These are phyloP conservation scores for Pholiota adiposa DNA, from an alignment of 1,284 basidiomycete genomes.

Conservation along the genomic window DNA sequence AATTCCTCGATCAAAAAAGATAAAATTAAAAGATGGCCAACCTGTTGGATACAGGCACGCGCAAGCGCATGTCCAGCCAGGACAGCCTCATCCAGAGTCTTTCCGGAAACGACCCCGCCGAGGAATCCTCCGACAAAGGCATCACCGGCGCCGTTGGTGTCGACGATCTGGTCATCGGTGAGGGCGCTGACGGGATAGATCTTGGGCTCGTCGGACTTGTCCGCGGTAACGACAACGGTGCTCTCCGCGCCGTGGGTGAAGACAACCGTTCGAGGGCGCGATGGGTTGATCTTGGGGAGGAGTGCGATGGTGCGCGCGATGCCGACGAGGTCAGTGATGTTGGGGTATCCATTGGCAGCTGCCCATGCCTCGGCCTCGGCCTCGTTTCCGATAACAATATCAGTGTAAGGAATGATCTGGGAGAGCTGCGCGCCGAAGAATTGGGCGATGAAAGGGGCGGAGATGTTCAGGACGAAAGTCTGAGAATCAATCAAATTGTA, in stretches of 20 bases:
- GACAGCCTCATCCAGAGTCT: slow-evolving; percentile 79
- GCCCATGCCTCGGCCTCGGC: slow-evolving; percentile 92
- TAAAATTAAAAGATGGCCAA: slow-evolving; percentile 39
- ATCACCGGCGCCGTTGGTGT: slow-evolving; percentile 99
- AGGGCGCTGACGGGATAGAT: slow-evolving; percentile 70
- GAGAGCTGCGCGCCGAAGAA: slow-evolving; percentile 90
- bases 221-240: slow-evolving; percentile 79
- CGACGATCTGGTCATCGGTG: slow-evolving; percentile 78
- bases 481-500: slow-evolving; percentile 40
- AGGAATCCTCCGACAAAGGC: slow-evolving; percentile 98
- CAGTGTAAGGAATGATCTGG: slow-evolving; percentile 80
- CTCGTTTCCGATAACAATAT: slow-evolving; percentile 95
- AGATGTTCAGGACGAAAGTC: slow-evolving; percentile 93
- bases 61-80: slow-evolving; percentile 91
- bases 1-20: neutral
- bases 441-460: slow-evolving; percentile 96
- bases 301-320: slow-evolving; percentile 78
- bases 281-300: slow-evolving; percentile 71
- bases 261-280: slow-evolving; percentile 82
- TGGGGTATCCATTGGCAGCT: slow-evolving; percentile 58
- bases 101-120: slow-evolving; percentile 85
- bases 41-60: slow-evolving; percentile 87
- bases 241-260: slow-evolving; percentile 90
- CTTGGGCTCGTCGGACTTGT: slow-evolving; percentile 56
- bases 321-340: slow-evolving; percentile 65